Conservation (phyloP, 305 asterid genomes). For the Fraxinus ornus region DNA sequence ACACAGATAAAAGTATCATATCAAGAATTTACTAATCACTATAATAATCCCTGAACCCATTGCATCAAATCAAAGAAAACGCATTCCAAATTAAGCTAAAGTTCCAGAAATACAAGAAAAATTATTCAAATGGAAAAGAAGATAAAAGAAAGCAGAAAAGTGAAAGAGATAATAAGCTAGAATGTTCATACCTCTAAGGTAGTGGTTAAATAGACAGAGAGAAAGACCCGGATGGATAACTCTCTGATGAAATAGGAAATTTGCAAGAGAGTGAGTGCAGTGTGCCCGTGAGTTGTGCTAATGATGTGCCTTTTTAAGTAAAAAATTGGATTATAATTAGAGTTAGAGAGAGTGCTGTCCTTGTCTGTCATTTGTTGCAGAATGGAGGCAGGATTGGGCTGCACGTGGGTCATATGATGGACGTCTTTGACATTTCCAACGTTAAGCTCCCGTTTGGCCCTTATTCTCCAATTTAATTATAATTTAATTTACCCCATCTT, state of each 20-base stretch:
- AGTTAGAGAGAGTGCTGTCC: conserved; percentile 33
- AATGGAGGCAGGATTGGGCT: conserved; percentile 34
- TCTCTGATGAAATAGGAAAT: conserved; percentile 31
- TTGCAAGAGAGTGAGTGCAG: conserved; percentile 18
- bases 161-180: neutral
- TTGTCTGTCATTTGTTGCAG: conserved; percentile 37
- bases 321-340: conserved; percentile 27
- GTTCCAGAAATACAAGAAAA: neutral
- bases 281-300: conserved; percentile 10
- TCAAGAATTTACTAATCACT: conserved; percentile 19
- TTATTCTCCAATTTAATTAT: no score
- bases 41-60: conserved; percentile 2
- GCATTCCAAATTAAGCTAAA: conserved; percentile 6
- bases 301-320: conserved; percentile 21
- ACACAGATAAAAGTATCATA: neutral
- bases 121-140: neutral
- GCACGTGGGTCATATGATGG: conserved; percentile 44
- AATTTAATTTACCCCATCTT: no score
- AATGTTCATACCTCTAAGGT: conserved; percentile 39
- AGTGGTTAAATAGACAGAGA: conserved; percentile 28
- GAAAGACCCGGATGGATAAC: conserved; percentile 33
- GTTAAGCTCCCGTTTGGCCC: neutral
- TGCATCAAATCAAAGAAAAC: conserved; percentile 18
- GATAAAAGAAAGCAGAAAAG: neutral
- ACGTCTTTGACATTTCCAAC: conserved; percentile 16